Evolutionary conservation across 73 alveolate genomes (phyloP).

Genomic region (Paramecium pentaurelia): DNA sequence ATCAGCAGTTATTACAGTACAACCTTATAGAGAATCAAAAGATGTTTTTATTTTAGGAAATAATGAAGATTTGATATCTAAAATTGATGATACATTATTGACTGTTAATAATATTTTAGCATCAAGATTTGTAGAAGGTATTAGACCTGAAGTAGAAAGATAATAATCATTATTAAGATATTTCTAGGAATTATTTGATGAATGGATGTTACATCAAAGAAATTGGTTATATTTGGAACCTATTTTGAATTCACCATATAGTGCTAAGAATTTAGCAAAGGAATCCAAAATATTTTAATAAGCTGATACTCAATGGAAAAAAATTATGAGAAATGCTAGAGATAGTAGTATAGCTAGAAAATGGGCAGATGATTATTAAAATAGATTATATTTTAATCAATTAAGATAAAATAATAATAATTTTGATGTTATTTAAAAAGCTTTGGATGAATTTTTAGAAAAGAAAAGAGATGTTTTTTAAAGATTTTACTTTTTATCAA

Average conservation of each 20-base stretch:
- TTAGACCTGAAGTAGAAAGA: slow-evolving; percentile 45
- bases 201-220: slow-evolving; percentile 74
- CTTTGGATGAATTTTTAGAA: slow-evolving; percentile 79
- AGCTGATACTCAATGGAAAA: slow-evolving; percentile 80
- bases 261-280: slow-evolving; percentile 80
- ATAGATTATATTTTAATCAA: slow-evolving; percentile 68
- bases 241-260: slow-evolving; percentile 87
- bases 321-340: slow-evolving; percentile 73
- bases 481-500: slow-evolving; percentile 96
- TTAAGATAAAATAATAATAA: slow-evolving; percentile 75
- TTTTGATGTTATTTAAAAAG: slow-evolving; percentile 80
- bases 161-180: slow-evolving; percentile 40
- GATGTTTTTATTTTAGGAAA: slow-evolving; percentile 52
- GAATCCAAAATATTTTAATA: slow-evolving; percentile 77
- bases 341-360: slow-evolving; percentile 69
- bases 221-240: slow-evolving; percentile 82
- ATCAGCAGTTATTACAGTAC: slow-evolving; percentile 30
- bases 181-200: slow-evolving; percentile 63
- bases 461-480: slow-evolving; percentile 87
- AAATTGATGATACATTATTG: slow-evolving; percentile 63
- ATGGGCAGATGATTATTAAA: slow-evolving; percentile 69
- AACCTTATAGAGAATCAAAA: slow-evolving; percentile 48
- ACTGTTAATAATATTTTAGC: slow-evolving; percentile 61
- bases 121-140: slow-evolving; percentile 64
- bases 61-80: slow-evolving; percentile 54